Evolutionary conservation across 495 filamentous ascomycete genomes (phyloP), one percentile per base, ranked within the genome.

Genomic region (Lepraria neglecta): DNA sequence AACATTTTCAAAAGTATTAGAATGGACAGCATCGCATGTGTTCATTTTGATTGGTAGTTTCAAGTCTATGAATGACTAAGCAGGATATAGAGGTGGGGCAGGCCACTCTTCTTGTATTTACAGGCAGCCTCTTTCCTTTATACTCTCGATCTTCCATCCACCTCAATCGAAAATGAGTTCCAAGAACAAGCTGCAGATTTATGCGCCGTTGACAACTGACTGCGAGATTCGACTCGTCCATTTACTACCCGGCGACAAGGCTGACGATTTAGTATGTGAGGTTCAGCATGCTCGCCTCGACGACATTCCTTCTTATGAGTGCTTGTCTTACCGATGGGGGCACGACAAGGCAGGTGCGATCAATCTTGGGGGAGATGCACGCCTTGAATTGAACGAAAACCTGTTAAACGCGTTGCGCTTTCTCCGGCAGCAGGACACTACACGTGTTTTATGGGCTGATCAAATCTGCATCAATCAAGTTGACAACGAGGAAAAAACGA

Each of bases 401-500:
- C 24, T 51, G 47, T 28, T 51, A 15, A 24, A 51, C 24, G 47
- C 47, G 10, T 15, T 51, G 47, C 47, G 31, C 10, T n/a, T 17
- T 51, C 47, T 51, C 31, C 47, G 47, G 47, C 19, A 17, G 24
- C 24, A 21, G 11, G 47, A 51, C 35, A 33, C 21, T 51, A 51
- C 14, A 28, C 47, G 30, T 21, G 11, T 64, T 21, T 33, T 67
- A n/a, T 73, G 69, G 71, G 57, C 51, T 35, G 64, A 67, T 35
- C 44, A 42, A 11, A 66, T 65, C 21, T 66, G 64, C 38, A 65
- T 66, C 24, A 59, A 66, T 60, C 64, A 66, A 48, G 62, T 44
- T 21, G 62, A 66, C 56, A 14, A 43, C 40, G 31, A 19, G 11
- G 64, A 66, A 47, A 51, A 30, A 17, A 56, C 38, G 43, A 44